Evolutionary conservation across 2,329 filamentous ascomycete species (phyloP).

Genomic region (Magnaporthiopsis rhizophila): DNA sequence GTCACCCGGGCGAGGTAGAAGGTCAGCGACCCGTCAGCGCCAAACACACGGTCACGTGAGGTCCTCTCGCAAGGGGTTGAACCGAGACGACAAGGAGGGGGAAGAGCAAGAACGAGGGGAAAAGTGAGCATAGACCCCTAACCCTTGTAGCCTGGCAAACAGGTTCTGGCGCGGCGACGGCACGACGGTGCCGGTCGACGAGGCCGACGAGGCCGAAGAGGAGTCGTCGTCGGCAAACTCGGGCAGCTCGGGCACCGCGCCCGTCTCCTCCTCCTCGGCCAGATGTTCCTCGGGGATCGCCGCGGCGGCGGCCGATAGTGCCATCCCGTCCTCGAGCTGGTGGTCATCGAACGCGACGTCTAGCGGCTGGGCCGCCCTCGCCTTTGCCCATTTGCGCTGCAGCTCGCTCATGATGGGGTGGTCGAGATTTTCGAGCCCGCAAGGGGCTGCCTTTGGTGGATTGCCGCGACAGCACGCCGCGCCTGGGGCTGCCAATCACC

Average conservation of each 20-base stretch:
- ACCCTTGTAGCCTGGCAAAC: slow-evolving; percentile 65
- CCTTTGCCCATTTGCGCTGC: slow-evolving; percentile 24
- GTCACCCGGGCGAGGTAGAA: background rate
- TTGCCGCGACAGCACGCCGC: background rate
- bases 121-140: slow-evolving; percentile 6
- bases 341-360: slow-evolving; percentile 10
- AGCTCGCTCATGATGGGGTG: slow-evolving; percentile 22
- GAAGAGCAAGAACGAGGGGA: slow-evolving; percentile 1
- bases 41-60: background rate
- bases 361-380: slow-evolving; percentile 13
- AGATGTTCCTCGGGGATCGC: slow-evolving; percentile 24
- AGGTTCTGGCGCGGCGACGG: slow-evolving; percentile 67
- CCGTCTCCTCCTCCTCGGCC: slow-evolving; percentile 19
- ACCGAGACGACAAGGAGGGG: slow-evolving; percentile 7
- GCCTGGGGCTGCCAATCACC: too few species aligned
- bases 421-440: background rate
- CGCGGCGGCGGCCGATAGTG: background rate
- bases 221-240: slow-evolving; percentile 56
- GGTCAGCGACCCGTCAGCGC: background rate
- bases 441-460: too few species aligned
- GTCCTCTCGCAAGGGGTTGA: background rate
- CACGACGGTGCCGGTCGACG: slow-evolving; percentile 85
- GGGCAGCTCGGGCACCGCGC: slow-evolving; percentile 33
- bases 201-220: slow-evolving; percentile 75
- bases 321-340: slow-evolving; percentile 25